Evolutionary conservation across 495 filamentous ascomycete genomes (phyloP), one percentile per base, ranked within the genome.

Genomic region (Penicillium ochrochloron): DNA sequence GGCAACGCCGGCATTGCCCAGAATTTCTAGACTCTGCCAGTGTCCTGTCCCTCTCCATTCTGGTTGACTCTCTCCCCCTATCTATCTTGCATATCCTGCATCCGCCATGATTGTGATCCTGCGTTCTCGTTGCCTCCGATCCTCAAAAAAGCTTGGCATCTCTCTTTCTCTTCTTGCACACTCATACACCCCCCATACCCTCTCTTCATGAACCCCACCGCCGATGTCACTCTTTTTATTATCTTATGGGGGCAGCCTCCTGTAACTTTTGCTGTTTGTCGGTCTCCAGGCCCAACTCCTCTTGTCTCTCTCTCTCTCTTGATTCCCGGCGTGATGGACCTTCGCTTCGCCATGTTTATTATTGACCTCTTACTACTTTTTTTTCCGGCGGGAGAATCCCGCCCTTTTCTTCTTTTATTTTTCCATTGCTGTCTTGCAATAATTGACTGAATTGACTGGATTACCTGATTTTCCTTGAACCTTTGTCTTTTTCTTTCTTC

Each of bases 1-100:
- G 90, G 87, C 31, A 96, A 91, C 69, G 92, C 93, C 33, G 95
- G 95, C 55, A 99, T 99, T 71, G 92, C 95, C n/a, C 95, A 97
- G 74, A 99, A 99, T 70, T 99, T 99, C 69, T 99, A 83, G 76
- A 57, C 33, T 50, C 17, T 33, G 31, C 53, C 15, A n/a, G n/a
- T n/a, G n/a, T n/a, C n/a, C n/a, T n/a, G n/a, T 46, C 41, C 25
- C 48, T 15, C 11, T 1, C 14, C 25, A 27, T 15, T 14, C 42
- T 9, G 42, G 21, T 21, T 46, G 14, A 3, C 2, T 50, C 52
- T 29, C 10, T 35, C 14, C 39, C 9, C 21, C 54, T 41, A 6
- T 29, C 54, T 21, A n/a, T 33, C 23, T 17, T 58, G 34, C 25
- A 58, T 58, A 17, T 14, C 1, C 48, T 31, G 25, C 53, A 37